Base-by-base conservation (phyloP, 1,139 yeast species). In the Geotrichum armillariae region DNA sequence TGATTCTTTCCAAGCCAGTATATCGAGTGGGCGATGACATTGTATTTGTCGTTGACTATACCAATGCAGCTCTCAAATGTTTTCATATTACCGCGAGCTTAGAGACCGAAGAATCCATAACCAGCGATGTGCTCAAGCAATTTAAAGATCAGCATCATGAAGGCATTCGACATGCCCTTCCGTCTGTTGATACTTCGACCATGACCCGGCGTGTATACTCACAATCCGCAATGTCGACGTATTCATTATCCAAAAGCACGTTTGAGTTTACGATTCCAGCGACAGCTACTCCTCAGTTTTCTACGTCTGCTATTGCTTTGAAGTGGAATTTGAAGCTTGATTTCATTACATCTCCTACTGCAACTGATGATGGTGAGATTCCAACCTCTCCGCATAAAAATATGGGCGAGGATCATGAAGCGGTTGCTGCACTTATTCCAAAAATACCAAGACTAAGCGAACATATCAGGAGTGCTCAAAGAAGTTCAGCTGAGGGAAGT, bases 1-100 rank as follows among this genome's bases (percentile, higher is more conserved):
- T 70, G 9, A 53, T 61, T 21, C 52, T 71, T 22, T 66, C 72
- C 9, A 62, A 67, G 44, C 71, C 74, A 0, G 66, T 63, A 2
- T 67, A 66, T 38, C 55, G 68, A 23, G 62, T 70, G 1, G 75
- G 75, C 23, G 75, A 71, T 32, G 64, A 65, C 11, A 56, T 68
- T 14, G 53, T 67, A 2, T 50, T 69, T 2, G 59, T 60, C 32
- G 56, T 66, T 17, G 66, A 71, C 43, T 59, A 63, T 27, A 37
- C 62, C 14, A 47, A 54, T 2, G 54, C 53, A 4, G 58, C 64
- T 3, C 47, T 65, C 4, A 57, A 59, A 8, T 69, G 74, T 45
- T 61, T 65, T 41, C 75, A 70, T 46, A 53, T 71, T 14, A 63
- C 70, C 1, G 72, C 68, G 1, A 60, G 60, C 33, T 55, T 71